Conservation (phyloP, 1,284 basidiomycete genomes). For the Ustilago hordei region DNA sequence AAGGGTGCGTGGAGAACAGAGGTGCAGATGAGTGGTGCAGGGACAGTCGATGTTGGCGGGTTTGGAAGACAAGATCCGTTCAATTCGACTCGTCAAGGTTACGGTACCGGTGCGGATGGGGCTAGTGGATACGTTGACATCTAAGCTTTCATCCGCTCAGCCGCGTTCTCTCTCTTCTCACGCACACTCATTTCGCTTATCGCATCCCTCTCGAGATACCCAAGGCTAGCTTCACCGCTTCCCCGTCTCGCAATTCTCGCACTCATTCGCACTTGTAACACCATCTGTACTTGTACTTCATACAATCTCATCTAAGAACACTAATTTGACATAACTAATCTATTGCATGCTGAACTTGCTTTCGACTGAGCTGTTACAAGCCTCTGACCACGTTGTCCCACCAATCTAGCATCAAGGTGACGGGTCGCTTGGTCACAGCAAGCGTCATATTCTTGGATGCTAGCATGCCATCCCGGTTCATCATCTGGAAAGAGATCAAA, state of each 20-base stretch:
- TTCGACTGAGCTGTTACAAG: background rate
- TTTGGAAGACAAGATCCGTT: conserved; percentile 43
- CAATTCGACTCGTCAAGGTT: conserved; percentile 35
- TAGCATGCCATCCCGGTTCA: conserved; percentile 16
- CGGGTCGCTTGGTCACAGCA: conserved; percentile 12
- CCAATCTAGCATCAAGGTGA: conserved; percentile 20
- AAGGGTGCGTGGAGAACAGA: conserved; percentile 72
- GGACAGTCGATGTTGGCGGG: conserved; percentile 41
- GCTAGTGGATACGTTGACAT: conserved; percentile 55
- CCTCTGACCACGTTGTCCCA: conserved; percentile 18
- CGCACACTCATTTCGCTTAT: background rate
- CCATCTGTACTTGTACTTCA: conserved; percentile 35
- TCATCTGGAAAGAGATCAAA: background rate
- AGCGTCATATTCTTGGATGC: conserved; percentile 11
- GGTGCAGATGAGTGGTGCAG: conserved; percentile 69
- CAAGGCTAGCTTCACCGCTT: conserved; percentile 6
- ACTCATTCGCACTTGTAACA: conserved; percentile 24
- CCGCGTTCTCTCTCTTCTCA: background rate
- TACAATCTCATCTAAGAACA: background rate
- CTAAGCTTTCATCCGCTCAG: conserved; percentile 11
- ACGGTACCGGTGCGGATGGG: conserved; percentile 29
- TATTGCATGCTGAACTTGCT: background rate
- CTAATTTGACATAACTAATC: background rate
- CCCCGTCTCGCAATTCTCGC: background rate
- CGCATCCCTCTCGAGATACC: conserved; percentile 27